Percentiles rank a stretch among this genome's conserved stretches.
phyloP scores from a whole-genome alignment of 2,329 filamentous ascomycete species.

The Stachybotrys chlorohalonatus region DNA sequence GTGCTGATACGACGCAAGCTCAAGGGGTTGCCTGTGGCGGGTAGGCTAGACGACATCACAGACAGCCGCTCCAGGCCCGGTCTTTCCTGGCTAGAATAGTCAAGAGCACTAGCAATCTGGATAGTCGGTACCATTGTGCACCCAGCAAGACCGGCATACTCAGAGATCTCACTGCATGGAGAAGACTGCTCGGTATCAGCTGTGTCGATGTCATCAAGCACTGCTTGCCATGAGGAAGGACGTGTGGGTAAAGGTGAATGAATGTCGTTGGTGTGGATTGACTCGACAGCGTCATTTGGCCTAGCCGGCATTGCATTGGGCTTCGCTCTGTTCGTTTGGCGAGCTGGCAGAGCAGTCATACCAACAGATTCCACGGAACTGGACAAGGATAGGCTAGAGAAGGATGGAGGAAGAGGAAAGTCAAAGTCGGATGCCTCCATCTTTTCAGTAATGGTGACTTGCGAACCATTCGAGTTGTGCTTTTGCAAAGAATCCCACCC shows the following conservation, averaged over 20 bases:
- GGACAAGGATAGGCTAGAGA: neutral
- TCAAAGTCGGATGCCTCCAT: slow-evolving; percentile 20
- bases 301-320: neutral
- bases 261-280: neutral
- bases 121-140: neutral
- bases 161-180: neutral
- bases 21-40: slow-evolving; percentile 6
- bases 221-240: neutral
- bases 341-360: neutral
- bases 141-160: neutral
- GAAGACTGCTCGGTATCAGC: neutral
- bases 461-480: slow-evolving; percentile 18
- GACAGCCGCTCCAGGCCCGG: slow-evolving; percentile 3
- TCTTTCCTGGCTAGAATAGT: slow-evolving; percentile 5
- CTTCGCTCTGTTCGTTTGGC: neutral
- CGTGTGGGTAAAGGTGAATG: neutral
- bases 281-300: neutral
- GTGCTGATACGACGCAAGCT: slow-evolving; percentile 1
- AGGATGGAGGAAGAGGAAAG: slow-evolving; percentile 23
- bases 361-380: neutral
- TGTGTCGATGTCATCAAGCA: neutral
- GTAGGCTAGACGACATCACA: slow-evolving; percentile 5
- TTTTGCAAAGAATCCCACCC: slow-evolving; percentile 8
- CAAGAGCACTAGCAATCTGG: neutral
- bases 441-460: slow-evolving; percentile 19